Evolutionary conservation across 805 yeast genomes (phyloP), one percentile per base, ranked within the genome.

Genomic region (Debaryomyces tyrocola): DNA sequence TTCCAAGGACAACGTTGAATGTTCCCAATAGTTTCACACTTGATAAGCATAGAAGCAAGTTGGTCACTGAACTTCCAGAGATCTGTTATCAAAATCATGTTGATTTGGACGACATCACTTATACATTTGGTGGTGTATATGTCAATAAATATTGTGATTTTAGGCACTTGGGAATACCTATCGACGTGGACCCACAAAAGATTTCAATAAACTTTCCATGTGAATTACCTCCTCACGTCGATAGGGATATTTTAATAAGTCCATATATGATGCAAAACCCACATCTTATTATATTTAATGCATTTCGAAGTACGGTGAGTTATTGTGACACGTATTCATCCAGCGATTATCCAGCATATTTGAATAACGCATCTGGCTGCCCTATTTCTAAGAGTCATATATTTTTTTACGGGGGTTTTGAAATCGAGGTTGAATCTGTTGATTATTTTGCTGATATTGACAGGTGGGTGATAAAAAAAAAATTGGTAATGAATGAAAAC

Each of bases 351-450:
- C 90, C 90, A 0, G 77, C 79, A 3, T 75, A 83, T 2, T 55
- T 84, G 15, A 57, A 78, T 37, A 75, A 80, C 45, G 66, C 81
- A 59, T 56, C 73, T 5, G 73, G 78, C 14, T 69, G 80, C 7
- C 70, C 65, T 45, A 65, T 86, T 4, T 78, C 87, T 4, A 69
- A 74, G n/a, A 64, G 80, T 33, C 83, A 83, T 54, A 71, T 82
- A 12, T 74, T 85, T 51, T 75, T 77, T 48, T 84, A 79, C 57
- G 95, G 92, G n/a, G 95, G 94, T 0, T 79, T 84, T 58, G 78
- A 77, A 44, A 46, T 72, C 17, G 49, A 52, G 20, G 55, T 56
- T 14, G 60, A 56, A 10, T 53, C 62, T 1, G 64, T 61, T 6
- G 45, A 46, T 1, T 60, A 66, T 46, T 46, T 54, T 6, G 55